These are phyloP conservation scores for Paramecium primaurelia DNA, from an alignment of 73 alveolate genomes.

Conservation along the genomic window DNA sequence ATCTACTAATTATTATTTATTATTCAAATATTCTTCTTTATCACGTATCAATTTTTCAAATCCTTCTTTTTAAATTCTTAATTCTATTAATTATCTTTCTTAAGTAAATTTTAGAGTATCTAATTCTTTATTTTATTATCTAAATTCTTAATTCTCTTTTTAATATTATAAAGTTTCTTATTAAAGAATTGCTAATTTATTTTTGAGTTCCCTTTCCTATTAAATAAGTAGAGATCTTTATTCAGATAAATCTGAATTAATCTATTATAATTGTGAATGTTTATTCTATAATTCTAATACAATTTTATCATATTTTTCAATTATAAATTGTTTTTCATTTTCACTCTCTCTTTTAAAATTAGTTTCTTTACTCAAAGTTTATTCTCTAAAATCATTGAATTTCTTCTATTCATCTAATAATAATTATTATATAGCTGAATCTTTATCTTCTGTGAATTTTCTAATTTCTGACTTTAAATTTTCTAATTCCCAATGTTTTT, in stretches of 20 bases:
- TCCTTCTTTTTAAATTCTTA: slow-evolving; percentile 54
- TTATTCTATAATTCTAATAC: slow-evolving; percentile 35
- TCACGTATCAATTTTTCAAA: slow-evolving; percentile 41
- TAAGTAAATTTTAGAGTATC: slow-evolving; percentile 47
- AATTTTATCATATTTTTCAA: slow-evolving; percentile 49
- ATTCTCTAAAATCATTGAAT: slow-evolving; percentile 52
- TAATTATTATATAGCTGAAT: background rate
- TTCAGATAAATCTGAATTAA: slow-evolving; percentile 37
- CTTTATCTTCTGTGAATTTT: slow-evolving; percentile 33
- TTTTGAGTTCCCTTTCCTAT: slow-evolving; percentile 27
- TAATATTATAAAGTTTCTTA: background rate
- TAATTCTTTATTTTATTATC: slow-evolving; percentile 32
- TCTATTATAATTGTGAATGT: background rate
- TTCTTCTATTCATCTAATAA: slow-evolving; percentile 29
- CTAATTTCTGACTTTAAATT: background rate
- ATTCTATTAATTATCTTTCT: slow-evolving; percentile 55
- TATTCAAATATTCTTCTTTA: slow-evolving; percentile 27
- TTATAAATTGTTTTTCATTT: slow-evolving; percentile 22
- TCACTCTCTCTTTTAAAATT: slow-evolving; percentile 44
- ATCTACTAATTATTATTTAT: slow-evolving; percentile 51
- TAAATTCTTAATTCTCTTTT: slow-evolving; percentile 38
- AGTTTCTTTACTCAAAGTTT: slow-evolving; percentile 31
- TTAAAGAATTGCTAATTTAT: background rate
- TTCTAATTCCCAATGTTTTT: slow-evolving; percentile 15
- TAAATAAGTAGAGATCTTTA: background rate